Evolutionary conservation across 2,329 filamentous ascomycete genomes (phyloP).

Genomic region (Ophiostoma triangulosporum): DNA sequence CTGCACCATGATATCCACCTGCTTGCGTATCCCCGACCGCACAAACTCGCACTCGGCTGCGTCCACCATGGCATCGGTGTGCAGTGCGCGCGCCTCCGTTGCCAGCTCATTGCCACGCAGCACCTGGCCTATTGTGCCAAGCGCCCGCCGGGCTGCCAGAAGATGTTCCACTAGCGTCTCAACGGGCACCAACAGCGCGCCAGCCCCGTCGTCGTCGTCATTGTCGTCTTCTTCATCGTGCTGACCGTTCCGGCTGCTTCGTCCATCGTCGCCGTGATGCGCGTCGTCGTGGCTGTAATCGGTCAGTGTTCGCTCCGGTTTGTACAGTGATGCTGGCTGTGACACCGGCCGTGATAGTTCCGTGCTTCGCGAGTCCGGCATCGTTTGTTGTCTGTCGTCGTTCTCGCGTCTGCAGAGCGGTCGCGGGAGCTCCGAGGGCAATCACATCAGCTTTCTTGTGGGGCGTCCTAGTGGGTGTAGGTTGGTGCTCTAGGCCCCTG

Average conservation of each 20-base stretch:
- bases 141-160: conserved; percentile 72
- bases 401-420: background rate
- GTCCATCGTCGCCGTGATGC: background rate
- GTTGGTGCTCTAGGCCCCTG: too few relatives aligned
- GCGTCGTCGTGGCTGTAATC: background rate
- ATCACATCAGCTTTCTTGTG: background rate
- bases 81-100: conserved; percentile 55
- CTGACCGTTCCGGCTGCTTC: background rate
- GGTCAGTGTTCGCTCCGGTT: background rate
- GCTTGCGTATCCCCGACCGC: conserved; percentile 44
- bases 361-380: background rate
- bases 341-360: conserved; percentile 1
- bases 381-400: background rate
- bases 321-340: background rate
- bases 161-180: conserved; percentile 75
- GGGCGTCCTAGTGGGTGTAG: too few relatives aligned
- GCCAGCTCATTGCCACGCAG: conserved; percentile 80
- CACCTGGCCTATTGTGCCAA: conserved; percentile 71
- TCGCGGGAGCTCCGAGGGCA: background rate
- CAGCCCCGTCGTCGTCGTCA: conserved; percentile 14
- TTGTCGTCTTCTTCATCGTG: background rate
- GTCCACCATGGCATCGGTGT: conserved; percentile 68
- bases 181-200: conserved; percentile 35
- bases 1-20: conserved; percentile 37
- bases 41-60: conserved; percentile 57